Evolutionary conservation across 768 basidiomycete species (phyloP).

Genomic region (Pulveroboletus sp.): DNA sequence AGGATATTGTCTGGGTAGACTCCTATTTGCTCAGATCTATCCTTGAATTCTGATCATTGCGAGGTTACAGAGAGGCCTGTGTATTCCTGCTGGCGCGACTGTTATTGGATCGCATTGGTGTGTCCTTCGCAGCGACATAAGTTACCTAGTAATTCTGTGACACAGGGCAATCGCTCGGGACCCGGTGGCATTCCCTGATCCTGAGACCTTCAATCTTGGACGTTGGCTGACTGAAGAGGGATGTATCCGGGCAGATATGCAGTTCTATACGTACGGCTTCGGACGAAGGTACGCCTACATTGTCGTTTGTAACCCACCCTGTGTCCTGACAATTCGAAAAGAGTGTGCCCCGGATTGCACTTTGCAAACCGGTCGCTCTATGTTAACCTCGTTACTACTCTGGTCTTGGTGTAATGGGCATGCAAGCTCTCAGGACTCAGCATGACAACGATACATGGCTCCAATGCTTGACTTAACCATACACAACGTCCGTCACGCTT

Average conservation of each 20-base stretch:
- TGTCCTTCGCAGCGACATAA: too few species aligned
- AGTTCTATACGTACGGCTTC: constrained; percentile 48
- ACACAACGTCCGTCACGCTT: too few species aligned
- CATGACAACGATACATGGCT: too few species aligned
- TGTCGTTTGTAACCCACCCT: not conserved
- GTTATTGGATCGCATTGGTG: constrained; percentile 21
- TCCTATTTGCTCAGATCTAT: too few species aligned
- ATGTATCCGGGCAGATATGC: constrained; percentile 40
- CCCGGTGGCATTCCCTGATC: constrained; percentile 19
- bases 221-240: constrained; percentile 47
- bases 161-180: constrained; percentile 24
- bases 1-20: constrained; percentile 56
- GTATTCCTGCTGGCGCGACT: constrained; percentile 22
- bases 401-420: too few species aligned
- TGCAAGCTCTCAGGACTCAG: too few species aligned
- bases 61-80: constrained; percentile 14
- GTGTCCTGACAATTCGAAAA: constrained; percentile 8
- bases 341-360: constrained; percentile 59
- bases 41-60: too few species aligned
- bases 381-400: constrained; percentile 54
- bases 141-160: not conserved
- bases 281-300: constrained; percentile 33
- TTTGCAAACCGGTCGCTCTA: constrained; percentile 51
- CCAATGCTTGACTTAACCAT: too few species aligned
- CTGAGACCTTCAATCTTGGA: constrained; percentile 52